Conservation (phyloP, 2,329 filamentous ascomycete species). For the Aspergillus phoenicis region DNA sequence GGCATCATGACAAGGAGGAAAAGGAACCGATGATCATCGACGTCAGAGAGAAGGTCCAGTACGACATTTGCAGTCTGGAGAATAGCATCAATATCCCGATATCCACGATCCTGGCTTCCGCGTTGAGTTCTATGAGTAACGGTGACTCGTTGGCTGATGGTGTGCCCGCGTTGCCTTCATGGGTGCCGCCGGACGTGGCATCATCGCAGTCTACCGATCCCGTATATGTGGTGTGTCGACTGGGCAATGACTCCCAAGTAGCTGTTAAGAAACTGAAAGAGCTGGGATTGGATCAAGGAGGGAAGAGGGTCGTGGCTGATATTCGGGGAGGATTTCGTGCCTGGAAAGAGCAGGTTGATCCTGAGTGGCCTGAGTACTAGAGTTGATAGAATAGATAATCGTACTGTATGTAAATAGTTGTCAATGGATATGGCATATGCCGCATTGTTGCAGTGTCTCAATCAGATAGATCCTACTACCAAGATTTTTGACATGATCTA, state of each 20-base stretch:
- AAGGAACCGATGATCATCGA: conserved; percentile 68
- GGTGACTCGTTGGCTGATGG: neutral
- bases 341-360: conserved; percentile 48
- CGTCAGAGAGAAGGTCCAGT: conserved; percentile 82
- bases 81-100: conserved; percentile 68
- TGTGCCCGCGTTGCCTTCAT: conserved; percentile 24
- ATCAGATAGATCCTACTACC: neutral
- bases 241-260: conserved; percentile 54
- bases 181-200: conserved; percentile 32
- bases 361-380: conserved; percentile 45
- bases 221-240: conserved; percentile 51
- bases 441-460: neutral
- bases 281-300: conserved; percentile 37
- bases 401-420: neutral
- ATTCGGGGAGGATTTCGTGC: conserved; percentile 47
- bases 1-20: conserved; percentile 15
- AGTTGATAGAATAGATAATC: neutral
- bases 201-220: conserved; percentile 29
- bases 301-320: conserved; percentile 42
- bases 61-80: conserved; percentile 73
- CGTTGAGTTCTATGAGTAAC: conserved; percentile 4
- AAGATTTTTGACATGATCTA: no score
- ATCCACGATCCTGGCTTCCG: conserved; percentile 40
- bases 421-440: neutral
- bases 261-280: conserved; percentile 48